Base-by-base conservation (phyloP, 495 filamentous ascomycete species). In the Aspergillus nidulans region DNA sequence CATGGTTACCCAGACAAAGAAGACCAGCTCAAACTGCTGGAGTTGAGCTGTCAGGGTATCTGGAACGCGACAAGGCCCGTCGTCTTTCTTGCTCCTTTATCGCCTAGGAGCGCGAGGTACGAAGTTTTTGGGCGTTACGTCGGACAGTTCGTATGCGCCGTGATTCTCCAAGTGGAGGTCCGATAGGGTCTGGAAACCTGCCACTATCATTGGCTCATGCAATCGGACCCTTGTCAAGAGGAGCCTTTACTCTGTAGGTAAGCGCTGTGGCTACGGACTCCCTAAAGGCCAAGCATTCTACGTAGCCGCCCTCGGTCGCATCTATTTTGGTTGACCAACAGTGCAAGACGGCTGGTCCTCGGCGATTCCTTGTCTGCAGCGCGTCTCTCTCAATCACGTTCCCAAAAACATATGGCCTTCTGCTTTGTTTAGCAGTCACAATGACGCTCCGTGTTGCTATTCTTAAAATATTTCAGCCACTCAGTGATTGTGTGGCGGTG, bases 111-210 rank as follows among this genome's bases (percentile, higher is more conserved):
- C 1, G 76, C 77, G 0, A 87, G 69, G 53, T 81, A 77, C 3
- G 75, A 75, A 4, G 77, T 75, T 44, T n/a, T 65, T 60, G 6
- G 75, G 70, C 0, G 48, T 38, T 25, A 82, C 74, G 1, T 72
- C 52, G 50, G 79, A 83, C 10, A 65, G 24, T 51, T 77, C 70
- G 60, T 84, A 85, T 19, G 68, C 60, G 21, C 63, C 53, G 0
- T 71, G 67, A 10, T 53, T 65, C 53, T 85, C 79, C 0, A 85
- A 64, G 56, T 85, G 82, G 3, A 85, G 70, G 62, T 85, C 82
- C 0, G 81, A 85, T 24, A 81, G 47, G 23, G 84, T 75, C 54
- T 85, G 83, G 47, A 85, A 53, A 38, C 34, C 30, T 36, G 53
- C 57, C 63, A 66, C 64, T n/a, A 21, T 52, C 40, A 47, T 44